Evolutionary conservation across 2,329 filamentous ascomycete species (phyloP).

Genomic region (Seiridium unicorne): DNA sequence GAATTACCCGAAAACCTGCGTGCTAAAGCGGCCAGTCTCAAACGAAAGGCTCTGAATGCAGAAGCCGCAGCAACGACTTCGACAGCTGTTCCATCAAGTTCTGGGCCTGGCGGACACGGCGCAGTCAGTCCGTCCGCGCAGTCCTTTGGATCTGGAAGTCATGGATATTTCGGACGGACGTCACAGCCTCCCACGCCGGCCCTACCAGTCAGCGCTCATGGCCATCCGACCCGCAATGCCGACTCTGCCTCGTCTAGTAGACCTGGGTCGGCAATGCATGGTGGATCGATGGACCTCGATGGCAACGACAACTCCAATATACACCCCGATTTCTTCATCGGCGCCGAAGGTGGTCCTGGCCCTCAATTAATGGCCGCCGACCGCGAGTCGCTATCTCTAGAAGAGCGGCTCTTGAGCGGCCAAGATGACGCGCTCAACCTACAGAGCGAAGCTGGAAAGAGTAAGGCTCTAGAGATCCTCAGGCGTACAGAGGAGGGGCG

Average conservation of each 20-base stretch:
- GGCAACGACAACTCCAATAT: conserved; percentile 25
- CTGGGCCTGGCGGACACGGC: conserved; percentile 20
- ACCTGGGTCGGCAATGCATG: conserved; percentile 27
- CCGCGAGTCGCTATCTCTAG: conserved; percentile 38
- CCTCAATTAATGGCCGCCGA: conserved; percentile 40
- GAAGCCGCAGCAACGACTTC: conserved; percentile 46
- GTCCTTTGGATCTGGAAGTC: conserved; percentile 28
- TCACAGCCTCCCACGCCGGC: conserved; percentile 36
- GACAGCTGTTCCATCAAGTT: conserved; percentile 15
- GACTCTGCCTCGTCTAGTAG: conserved; percentile 32
- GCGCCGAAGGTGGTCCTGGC: conserved; percentile 32
- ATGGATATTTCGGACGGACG: conserved; percentile 31
- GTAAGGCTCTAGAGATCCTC: conserved; percentile 52
- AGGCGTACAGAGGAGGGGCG: conserved; percentile 48
- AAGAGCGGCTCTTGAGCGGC: conserved; percentile 49
- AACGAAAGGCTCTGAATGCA: conserved; percentile 67
- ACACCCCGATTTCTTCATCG: conserved; percentile 42
- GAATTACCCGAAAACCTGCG: conserved; percentile 82
- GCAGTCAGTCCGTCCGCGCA: conserved; percentile 32
- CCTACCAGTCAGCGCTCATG: conserved; percentile 29
- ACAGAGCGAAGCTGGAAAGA: conserved; percentile 43
- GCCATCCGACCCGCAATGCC: conserved; percentile 29
- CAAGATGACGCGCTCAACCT: conserved; percentile 44
- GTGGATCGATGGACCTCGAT: conserved; percentile 40
- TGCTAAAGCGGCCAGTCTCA: conserved; percentile 71